Base-by-base conservation (phyloP, 192 early-diverging fungal species). In the Backusella australiensis region DNA sequence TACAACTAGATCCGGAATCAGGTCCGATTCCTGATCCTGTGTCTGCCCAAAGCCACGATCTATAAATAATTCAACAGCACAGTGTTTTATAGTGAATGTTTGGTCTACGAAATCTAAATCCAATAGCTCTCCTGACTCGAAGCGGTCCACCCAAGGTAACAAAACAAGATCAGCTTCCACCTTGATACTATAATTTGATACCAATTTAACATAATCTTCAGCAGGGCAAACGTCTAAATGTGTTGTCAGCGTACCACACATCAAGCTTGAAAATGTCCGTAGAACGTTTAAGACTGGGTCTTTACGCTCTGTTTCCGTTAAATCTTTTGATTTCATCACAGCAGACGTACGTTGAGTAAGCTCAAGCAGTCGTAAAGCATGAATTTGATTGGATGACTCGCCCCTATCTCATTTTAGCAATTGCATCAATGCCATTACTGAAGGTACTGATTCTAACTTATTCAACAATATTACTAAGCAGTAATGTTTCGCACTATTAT, bases 241-340 rank as follows among this genome's bases (percentile, higher is more conserved):
- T 2, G 93, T 87, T 7, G 81, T 81, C 35, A 96, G 82, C 8
- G 21, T 9, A 0, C 76, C 78, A 9, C 88, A 82, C 78, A 90
- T 92, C 12, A 96, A 84, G 35, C 87, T 89, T 23, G 90, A 92
- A 82, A 97, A 95, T 0, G 93, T 91, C 6, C 92, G 84, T 80
- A 98, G 91, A 56, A 96, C 91, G 32, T 88, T 92, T 78, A 98
- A 81, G 14, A 95, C 85, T 0, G 94, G 88, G 73, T 97, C 96
- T 12, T 82, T 78, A 4, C 85, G 82, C 7, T 91, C 72, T 9
- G 90, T 94, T 23, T 87, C 81, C 34, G 82, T 85, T 0, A 83
- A 81, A 59, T 96, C 92, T 34, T 88, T 80, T 29, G 90, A 90
- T 80, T 90, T 86, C 89, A 98, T 91, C 15, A 97, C 81, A 19